Evolutionary conservation across 305 asterid species (phyloP), one percentile per base, ranked within the genome.

Genomic region (Fraxinus dipetala): DNA sequence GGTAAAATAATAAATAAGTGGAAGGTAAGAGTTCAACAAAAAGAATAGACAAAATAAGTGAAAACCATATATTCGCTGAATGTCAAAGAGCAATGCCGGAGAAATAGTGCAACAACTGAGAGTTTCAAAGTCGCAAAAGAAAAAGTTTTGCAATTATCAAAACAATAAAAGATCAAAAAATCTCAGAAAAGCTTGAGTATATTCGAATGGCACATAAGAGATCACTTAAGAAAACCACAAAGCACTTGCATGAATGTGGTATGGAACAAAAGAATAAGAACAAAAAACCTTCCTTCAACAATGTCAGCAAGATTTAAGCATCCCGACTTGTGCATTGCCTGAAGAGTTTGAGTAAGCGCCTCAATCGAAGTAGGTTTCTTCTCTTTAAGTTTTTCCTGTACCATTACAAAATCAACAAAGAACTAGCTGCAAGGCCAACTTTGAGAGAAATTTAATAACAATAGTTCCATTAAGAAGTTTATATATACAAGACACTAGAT

Each of bases 321-420:
- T 80, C 98, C 98, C 51, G 99, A 91, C 86, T 91, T 91, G 90
- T 93, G 90, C 98, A 96, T 93, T 78, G 97, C 96, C 88, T 95
- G 99, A 84, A 96, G 98, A 35, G 98, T 92, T 84, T 91, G 98
- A 54, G 86, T 85, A 65, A 96, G 98, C 32, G 98, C 89, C 77
- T 96, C 99, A 0, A 89, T 79, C 83, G 77, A 77, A 79, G 98
- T 82, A 81, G 98, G 99, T 78, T 95, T 96, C 93, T 95, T 96
- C 93, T 96, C 99, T 90, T 95, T 96, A 88, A 96, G 84, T 90
- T 96, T 96, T 90, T 96, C 99, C 99, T 96, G 75, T 83, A 70
- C 74, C 83, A 76, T 56, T 13, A 72, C 36, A 65, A 7, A 77
- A 73, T 28, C 38, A 76, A 78, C 35, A 80, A 80, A 83, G 38